Base-by-base conservation (phyloP, 257 asterid species). In the Ehretia macrophylla region DNA sequence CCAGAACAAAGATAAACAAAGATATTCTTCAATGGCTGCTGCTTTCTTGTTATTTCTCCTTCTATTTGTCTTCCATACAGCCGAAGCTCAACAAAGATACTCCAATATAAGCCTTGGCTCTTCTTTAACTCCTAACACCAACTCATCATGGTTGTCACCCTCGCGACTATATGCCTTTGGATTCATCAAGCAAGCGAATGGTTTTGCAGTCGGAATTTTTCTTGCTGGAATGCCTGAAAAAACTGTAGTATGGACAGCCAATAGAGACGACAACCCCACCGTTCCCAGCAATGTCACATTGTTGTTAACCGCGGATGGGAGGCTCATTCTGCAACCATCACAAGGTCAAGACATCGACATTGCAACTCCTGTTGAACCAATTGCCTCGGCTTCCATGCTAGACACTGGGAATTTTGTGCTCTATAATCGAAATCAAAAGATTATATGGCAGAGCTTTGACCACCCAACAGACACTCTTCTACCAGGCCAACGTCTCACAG, bases 361-460 rank as follows among this genome's bases (percentile, higher is more conserved):
- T 19, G 59, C 11, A 3, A 35, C 5, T 42, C 44, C 51, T 11
- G 1, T 60, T 8, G 56, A 14, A 18, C 16, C 66, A 1, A 67
- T 77, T 14, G 60, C 75, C 0, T 60, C 56, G 1, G 88, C 83
- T 27, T 68, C 83, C 5, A 77, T 84, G 81, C 74, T 66, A 10
- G 81, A 84, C 35, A 72, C 52, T 17, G 94, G 89, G 0, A 82
- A 85, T 63, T 82, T 82, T 35, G 88, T 79, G 32, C 65, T 85
- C 22, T 80, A 78, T 27, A 10, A 62, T 56, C 56, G 68, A 8
- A 19, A 19, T n/a, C 45, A 39, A 1, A 27, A 12, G 10, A 22
- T 72, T n/a, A 58, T 63, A 1, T 83, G 94, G 94, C 86, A 70
- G 19, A 85, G 87, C 70, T 80, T 75, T 21, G 83, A 73, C 22